Conservation (phyloP, 2,329 filamentous ascomycete genomes). For the Cladosporium cucumerinum region DNA sequence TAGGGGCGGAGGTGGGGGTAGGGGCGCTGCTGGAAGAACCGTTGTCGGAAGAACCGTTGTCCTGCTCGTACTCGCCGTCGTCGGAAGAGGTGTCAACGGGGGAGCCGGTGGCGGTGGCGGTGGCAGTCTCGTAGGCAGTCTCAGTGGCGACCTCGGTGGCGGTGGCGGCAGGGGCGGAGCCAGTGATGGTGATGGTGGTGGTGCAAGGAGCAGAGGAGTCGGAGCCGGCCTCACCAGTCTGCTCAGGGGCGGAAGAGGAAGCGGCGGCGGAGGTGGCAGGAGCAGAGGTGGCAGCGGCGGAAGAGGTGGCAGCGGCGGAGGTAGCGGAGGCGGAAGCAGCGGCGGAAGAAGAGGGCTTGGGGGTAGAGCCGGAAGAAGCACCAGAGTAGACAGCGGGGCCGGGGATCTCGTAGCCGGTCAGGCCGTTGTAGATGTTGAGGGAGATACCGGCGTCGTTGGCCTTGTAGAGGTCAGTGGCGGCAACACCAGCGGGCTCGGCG, state of each 20-base stretch:
- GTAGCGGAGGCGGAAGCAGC: slow-evolving; percentile 13
- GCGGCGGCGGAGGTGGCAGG: no score
- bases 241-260: not conserved
- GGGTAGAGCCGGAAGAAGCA: not conserved
- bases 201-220: slow-evolving; percentile 10
- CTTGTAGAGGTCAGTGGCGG: slow-evolving; percentile 56
- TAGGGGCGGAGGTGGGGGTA: slow-evolving; percentile 17
- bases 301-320: not conserved
- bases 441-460: slow-evolving; percentile 9
- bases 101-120: slow-evolving; percentile 23
- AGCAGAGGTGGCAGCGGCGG: not conserved
- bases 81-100: slow-evolving; percentile 3
- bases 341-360: slow-evolving; percentile 11
- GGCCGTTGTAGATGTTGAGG: slow-evolving; percentile 9
- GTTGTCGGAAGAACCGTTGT: slow-evolving; percentile 8
- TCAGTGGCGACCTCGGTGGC: no score
- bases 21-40: slow-evolving; percentile 8
- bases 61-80: slow-evolving; percentile 4
- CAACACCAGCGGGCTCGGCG: slow-evolving; percentile 44
- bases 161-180: slow-evolving; percentile 23
- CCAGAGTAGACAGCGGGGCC: slow-evolving; percentile 12
- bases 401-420: slow-evolving; percentile 10
- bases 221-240: slow-evolving; percentile 2
- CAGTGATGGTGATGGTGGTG: slow-evolving; percentile 18
- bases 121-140: not conserved